phyloP scores from a whole-genome alignment of 768 basidiomycete genomes.

The Coprinellus aureogranulatus region DNA sequence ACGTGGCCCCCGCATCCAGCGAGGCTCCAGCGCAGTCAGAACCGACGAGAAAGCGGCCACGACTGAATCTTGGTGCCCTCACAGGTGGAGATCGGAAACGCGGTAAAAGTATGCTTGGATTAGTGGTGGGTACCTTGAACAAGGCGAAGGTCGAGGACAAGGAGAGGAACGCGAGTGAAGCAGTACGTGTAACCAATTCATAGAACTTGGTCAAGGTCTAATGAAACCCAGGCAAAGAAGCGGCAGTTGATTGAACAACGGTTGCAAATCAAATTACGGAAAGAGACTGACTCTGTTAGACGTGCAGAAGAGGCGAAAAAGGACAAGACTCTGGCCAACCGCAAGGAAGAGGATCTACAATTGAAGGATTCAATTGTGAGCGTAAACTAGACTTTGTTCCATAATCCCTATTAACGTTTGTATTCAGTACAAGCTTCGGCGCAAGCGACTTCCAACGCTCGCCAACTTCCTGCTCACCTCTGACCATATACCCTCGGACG shows the following conservation, averaged over 20 bases:
- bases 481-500: conserved; percentile 55
- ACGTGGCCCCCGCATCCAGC: conserved; percentile 24
- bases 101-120: conserved; percentile 85
- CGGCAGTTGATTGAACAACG: conserved; percentile 79
- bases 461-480: conserved; percentile 76
- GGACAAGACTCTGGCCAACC: conserved; percentile 70
- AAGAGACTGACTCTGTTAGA: conserved; percentile 84
- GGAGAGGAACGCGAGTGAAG: conserved; percentile 80
- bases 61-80: conserved; percentile 58
- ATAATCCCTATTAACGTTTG: conserved; percentile 1
- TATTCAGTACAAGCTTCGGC: conserved; percentile 67
- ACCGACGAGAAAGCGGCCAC: conserved; percentile 65
- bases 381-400: conserved; percentile 12
- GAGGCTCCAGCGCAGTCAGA: conserved; percentile 44
- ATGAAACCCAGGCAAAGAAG: conserved; percentile 65
- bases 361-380: conserved; percentile 79
- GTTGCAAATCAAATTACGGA: conserved; percentile 79
- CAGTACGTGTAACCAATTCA: conserved; percentile 42
- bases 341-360: conserved; percentile 80
- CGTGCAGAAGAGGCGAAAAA: conserved; percentile 84
- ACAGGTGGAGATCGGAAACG: conserved; percentile 65
- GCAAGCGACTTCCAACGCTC: conserved; percentile 66
- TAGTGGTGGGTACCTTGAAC: conserved; percentile 78
- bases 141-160: conserved; percentile 87
- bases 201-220: not conserved